A percentile compares a stretch with the other conserved stretches of the same genome.
Conservation (phyloP, 1,284 basidiomycete species). For the Irpex lacteus region DNA sequence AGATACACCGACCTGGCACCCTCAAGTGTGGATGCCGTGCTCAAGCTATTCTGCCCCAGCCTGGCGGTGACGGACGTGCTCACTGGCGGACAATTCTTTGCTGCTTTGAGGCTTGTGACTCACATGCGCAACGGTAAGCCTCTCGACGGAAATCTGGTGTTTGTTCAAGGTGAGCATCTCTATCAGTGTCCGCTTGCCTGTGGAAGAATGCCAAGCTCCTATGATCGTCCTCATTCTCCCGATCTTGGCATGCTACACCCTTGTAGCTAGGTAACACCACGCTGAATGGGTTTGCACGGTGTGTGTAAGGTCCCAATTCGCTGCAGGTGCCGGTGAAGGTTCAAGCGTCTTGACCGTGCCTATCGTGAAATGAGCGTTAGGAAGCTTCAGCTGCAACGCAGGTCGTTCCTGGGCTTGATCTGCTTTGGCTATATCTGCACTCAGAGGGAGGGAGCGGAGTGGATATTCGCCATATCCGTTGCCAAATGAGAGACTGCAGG, state of each 20-base stretch:
- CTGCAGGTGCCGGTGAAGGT: background rate
- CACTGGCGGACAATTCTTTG: conserved; percentile 72
- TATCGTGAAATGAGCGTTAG: background rate
- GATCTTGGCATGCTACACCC: conserved; percentile 1
- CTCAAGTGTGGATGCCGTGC: conserved; percentile 58
- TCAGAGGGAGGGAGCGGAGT: background rate
- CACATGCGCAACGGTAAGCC: conserved; percentile 61
- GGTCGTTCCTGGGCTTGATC: background rate
- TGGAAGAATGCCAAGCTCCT: background rate
- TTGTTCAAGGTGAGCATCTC: conserved; percentile 59
- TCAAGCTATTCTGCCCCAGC: conserved; percentile 57
- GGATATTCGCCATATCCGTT: background rate
- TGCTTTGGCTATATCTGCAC: background rate
- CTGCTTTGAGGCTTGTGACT: conserved; percentile 59
- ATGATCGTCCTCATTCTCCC: background rate
- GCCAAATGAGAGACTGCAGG: background rate
- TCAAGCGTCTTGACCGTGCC: background rate
- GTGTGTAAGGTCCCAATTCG: background rate
- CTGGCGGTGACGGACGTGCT: conserved; percentile 50
- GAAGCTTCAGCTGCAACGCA: background rate
- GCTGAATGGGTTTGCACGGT: background rate
- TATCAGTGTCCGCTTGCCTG: background rate
- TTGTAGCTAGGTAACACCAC: background rate
- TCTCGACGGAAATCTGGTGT: conserved; percentile 60
- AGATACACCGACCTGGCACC: conserved; percentile 54